Base-by-base conservation (phyloP, 1,139 yeast species). In the Pichia sp. region DNA sequence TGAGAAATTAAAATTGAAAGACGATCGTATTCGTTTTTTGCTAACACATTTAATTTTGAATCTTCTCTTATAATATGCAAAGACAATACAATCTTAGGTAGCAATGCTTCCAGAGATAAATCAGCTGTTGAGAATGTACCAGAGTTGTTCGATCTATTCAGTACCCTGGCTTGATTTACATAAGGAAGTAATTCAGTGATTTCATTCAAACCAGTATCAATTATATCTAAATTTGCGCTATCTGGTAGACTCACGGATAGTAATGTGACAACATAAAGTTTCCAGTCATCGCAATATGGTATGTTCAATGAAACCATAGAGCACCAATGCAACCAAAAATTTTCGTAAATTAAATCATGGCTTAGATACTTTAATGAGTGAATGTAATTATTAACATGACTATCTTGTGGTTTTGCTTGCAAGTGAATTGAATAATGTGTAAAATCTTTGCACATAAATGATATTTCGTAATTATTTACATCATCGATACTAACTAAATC, bases 1-100 rank as follows among this genome's bases (percentile, higher is more conserved):
- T 82, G 86, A 0, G 81, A 68, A n/a, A 90, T 62, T 10, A 89
- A 58, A 1, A 65, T 38, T 0, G 82, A 80, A 16, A 89, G 56
- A 34, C 63, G 62, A 4, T 64, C 54, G 20, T 73, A 65, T 23
- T 68, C 64, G 0, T 55, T 50, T 3, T 59, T 51, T 10, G 72
- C 68, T 32, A 80, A 65, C 2, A 78, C 64, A 54, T 84, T 80
- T 33, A 92, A 66, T 46, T 75, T 71, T 37, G 73, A 64, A 51
- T 90, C 97, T 61, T 92, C 97, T 48, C 90, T 67, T 3, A 87
- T 65, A 31, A 87, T 59, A 65, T 90, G 97, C 35, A 90, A 62
- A 0, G 89, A 77, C 30, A 85, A 63, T 0, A 81, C 70, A n/a
- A 87, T 70, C 50, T 76, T 79, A 1, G 87, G 86, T 2, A 80